These are phyloP conservation scores for Vaccinium corymbosum DNA, from an alignment of 148 eudicot species.

Conservation along the genomic window DNA sequence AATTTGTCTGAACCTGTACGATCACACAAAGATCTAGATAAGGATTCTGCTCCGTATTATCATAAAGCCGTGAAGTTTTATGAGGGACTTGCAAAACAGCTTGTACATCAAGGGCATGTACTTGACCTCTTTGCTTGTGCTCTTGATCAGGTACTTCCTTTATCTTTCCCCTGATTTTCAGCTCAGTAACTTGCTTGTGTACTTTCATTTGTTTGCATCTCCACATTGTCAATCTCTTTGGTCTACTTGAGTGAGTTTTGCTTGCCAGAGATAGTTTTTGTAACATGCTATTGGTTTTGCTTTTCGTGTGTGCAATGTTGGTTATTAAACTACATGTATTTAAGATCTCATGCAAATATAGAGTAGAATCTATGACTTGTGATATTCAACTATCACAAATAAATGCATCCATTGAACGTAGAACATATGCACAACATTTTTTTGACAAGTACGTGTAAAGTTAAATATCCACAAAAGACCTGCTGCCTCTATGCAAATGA, in stretches of 20 bases:
- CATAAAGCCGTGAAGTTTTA: conserved; percentile 91
- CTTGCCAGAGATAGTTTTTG: not conserved
- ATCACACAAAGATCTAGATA: conserved; percentile 96
- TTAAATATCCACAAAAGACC: not conserved
- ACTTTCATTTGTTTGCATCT: conserved; percentile 1
- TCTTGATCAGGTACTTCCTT: conserved; percentile 77
- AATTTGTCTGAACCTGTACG: conserved; percentile 88
- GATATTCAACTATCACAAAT: not conserved
- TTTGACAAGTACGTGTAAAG: not conserved
- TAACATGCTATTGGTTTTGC: not conserved
- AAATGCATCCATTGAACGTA: not conserved
- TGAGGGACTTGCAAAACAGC: conserved; percentile 88
- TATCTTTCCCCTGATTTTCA: not conserved
- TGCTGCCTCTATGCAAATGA: not conserved
- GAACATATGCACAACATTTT: not conserved
- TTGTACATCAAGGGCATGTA: conserved; percentile 93
- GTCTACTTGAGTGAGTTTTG: not conserved
- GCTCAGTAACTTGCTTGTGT: conserved; percentile 55
- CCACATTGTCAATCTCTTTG: not conserved
- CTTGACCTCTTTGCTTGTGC: conserved; percentile 97
- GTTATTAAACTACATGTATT: not conserved
- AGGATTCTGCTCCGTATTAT: conserved; percentile 83
- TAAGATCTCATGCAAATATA: not conserved
- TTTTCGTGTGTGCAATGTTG: not conserved
- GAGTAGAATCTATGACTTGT: not conserved